Percentiles rank a stretch among this genome's conserved stretches.
Conservation (phyloP, 441 rosid genomes). For the Pelargonium cotyledonis region DNA sequence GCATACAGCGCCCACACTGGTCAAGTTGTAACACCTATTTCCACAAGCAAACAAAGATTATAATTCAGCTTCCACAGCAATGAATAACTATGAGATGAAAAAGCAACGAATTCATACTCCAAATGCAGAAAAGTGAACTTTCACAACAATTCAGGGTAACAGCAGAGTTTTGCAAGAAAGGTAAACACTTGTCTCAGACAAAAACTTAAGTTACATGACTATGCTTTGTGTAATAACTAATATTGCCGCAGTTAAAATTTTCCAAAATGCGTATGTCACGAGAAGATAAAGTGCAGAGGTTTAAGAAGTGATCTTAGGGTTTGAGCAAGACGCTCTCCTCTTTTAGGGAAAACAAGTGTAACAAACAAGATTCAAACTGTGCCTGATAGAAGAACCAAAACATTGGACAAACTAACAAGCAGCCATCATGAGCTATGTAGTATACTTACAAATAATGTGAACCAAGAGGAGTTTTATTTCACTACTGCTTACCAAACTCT, state of each 20-base stretch:
- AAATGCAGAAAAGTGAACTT: not conserved
- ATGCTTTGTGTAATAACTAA: too few species aligned
- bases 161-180: not conserved
- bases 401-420: not conserved
- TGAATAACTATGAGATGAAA: not conserved
- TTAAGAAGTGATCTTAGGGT: not conserved
- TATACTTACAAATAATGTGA: not conserved
- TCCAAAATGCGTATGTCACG: not conserved
- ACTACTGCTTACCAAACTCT: too few species aligned
- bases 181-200: not conserved
- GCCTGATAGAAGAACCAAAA: not conserved
- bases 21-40: conserved; percentile 84
- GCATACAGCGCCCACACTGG: conserved; percentile 74
- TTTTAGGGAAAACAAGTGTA: not conserved
- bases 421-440: not conserved
- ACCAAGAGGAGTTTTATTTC: not conserved
- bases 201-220: not conserved
- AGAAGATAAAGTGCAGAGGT: not conserved
- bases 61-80: conserved; percentile 1
- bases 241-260: too few species aligned
- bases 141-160: not conserved
- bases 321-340: not conserved
- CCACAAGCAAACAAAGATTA: conserved; percentile 15
- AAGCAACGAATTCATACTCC: not conserved
- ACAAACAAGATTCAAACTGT: not conserved